These are phyloP conservation scores for Actinidia polygama DNA, from an alignment of 179 eudicot genomes.

Conservation along the genomic window DNA sequence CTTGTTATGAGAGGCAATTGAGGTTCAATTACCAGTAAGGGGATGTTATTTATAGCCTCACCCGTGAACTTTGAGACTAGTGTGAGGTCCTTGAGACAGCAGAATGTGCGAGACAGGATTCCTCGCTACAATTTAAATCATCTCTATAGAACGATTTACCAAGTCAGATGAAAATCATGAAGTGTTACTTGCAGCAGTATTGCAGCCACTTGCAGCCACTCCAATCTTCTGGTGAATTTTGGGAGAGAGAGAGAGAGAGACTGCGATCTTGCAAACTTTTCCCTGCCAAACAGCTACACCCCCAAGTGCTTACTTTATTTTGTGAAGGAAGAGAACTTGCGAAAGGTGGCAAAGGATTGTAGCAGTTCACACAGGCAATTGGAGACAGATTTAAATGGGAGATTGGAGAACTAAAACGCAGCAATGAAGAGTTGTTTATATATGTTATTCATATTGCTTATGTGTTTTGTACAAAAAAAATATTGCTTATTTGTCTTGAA, in stretches of 20 bases:
- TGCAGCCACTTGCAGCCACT: constrained; percentile 67
- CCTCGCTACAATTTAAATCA: constrained; percentile 83
- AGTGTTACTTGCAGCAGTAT: constrained; percentile 75
- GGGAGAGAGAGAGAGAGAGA: constrained; percentile 68
- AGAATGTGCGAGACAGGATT: constrained; percentile 93
- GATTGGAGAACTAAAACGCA: constrained; percentile 82
- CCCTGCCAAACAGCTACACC: constrained; percentile 66
- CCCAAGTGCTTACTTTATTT: constrained; percentile 84
- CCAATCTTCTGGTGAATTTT: constrained; percentile 67
- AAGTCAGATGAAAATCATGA: constrained; percentile 72
- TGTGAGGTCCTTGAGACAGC: constrained; percentile 74
- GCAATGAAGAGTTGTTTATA: constrained; percentile 74
- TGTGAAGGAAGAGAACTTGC: constrained; percentile 85
- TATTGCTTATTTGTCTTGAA: constrained; percentile 12
- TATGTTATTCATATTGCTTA: too few relatives aligned
- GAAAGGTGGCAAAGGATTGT: constrained; percentile 73
- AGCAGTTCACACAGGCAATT: constrained; percentile 82
- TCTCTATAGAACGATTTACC: constrained; percentile 70
- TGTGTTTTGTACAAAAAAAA: too few relatives aligned
- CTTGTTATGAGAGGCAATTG: constrained; percentile 92
- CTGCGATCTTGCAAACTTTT: constrained; percentile 71
- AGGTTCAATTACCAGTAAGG: constrained; percentile 90
- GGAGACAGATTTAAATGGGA: constrained; percentile 85
- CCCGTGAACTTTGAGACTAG: constrained; percentile 56
- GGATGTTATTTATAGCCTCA: constrained; percentile 64